Percentiles rank a stretch among this genome's conserved stretches.
Conservation (phyloP, 208 protist species). For the Crithidia sp. region DNA sequence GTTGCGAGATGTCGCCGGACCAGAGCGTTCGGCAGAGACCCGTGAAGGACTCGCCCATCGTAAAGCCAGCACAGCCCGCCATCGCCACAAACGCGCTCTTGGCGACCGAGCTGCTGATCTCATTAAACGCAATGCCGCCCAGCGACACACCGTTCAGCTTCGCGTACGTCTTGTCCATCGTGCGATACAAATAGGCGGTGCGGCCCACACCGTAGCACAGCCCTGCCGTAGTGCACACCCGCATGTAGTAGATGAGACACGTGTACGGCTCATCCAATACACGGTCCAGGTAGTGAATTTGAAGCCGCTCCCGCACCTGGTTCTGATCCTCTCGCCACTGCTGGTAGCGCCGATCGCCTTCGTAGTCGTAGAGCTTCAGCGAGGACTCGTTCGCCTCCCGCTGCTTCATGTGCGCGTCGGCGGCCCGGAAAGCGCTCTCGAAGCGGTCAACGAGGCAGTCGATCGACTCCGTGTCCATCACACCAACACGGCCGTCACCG, state of each 20-base stretch:
- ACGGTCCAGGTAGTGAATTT: slow-evolving; percentile 84
- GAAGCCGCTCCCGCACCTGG: slow-evolving; percentile 53
- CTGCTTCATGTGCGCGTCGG: slow-evolving; percentile 57
- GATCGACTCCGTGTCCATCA: slow-evolving; percentile 74
- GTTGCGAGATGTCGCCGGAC: slow-evolving; percentile 46
- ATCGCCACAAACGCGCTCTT: slow-evolving; percentile 61
- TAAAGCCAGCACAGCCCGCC: slow-evolving; percentile 52
- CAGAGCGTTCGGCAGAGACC: slow-evolving; percentile 30
- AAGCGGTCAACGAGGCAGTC: slow-evolving; percentile 63
- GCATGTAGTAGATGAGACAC: slow-evolving; percentile 63
- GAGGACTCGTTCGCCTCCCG: slow-evolving; percentile 35
- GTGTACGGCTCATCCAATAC: slow-evolving; percentile 65
- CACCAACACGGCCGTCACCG: slow-evolving; percentile 42
- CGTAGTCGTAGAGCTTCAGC: slow-evolving; percentile 74
- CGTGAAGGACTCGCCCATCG: slow-evolving; percentile 52
- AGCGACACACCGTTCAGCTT: slow-evolving; percentile 85
- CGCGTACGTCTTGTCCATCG: slow-evolving; percentile 90
- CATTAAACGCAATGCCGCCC: slow-evolving; percentile 61
- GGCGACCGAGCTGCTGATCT: slow-evolving; percentile 64
- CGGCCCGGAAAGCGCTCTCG: slow-evolving; percentile 55
- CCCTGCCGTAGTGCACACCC: slow-evolving; percentile 72
- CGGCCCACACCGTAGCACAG: slow-evolving; percentile 81
- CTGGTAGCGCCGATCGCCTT: slow-evolving; percentile 71
- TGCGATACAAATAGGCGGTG: slow-evolving; percentile 80
- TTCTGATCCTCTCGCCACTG: slow-evolving; percentile 78